These are phyloP conservation scores for Phaseolus lunatus DNA, from an alignment of 306 rosid genomes.

Conservation along the genomic window DNA sequence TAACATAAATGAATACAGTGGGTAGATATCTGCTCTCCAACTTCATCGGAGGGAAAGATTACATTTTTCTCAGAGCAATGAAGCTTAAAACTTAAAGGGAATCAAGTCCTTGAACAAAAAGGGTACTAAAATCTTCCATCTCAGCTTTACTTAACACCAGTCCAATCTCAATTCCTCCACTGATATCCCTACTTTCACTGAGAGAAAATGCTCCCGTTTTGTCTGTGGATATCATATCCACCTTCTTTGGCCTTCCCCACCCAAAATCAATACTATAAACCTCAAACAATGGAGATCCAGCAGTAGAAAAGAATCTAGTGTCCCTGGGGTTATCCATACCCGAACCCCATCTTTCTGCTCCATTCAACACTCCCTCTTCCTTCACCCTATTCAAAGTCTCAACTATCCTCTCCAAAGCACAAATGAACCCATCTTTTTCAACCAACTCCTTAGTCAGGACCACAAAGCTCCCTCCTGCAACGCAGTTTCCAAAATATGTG, in stretches of 20 bases:
- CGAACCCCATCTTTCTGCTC: constrained; percentile 21
- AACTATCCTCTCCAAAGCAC: constrained; percentile 29
- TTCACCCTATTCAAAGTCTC: constrained; percentile 38
- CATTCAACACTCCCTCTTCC: constrained; percentile 23
- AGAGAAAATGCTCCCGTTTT: constrained; percentile 47
- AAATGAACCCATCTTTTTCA: constrained; percentile 38
- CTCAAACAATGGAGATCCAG: constrained; percentile 62
- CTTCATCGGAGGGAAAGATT: not conserved
- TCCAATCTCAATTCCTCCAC: constrained; percentile 52
- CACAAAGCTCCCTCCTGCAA: not conserved
- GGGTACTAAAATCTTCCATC: constrained; percentile 39
- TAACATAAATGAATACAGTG: not conserved
- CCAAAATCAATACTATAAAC: constrained; percentile 56
- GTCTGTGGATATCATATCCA: constrained; percentile 48
- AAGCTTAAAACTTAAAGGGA: not conserved
- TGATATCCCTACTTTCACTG: constrained; percentile 30
- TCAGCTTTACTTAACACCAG: constrained; percentile 19
- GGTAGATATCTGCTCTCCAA: not conserved
- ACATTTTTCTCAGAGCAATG: not conserved
- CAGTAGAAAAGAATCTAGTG: not conserved
- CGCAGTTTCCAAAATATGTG: constrained; percentile 61
- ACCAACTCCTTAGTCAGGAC: constrained; percentile 9
- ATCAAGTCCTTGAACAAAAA: constrained; percentile 36
- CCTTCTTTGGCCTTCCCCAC: constrained; percentile 48
- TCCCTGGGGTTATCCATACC: not conserved